Evolutionary conservation across 2,329 filamentous ascomycete species (phyloP), one percentile per base, ranked within the genome.

Genomic region (Pseudogymnoascus sp.): DNA sequence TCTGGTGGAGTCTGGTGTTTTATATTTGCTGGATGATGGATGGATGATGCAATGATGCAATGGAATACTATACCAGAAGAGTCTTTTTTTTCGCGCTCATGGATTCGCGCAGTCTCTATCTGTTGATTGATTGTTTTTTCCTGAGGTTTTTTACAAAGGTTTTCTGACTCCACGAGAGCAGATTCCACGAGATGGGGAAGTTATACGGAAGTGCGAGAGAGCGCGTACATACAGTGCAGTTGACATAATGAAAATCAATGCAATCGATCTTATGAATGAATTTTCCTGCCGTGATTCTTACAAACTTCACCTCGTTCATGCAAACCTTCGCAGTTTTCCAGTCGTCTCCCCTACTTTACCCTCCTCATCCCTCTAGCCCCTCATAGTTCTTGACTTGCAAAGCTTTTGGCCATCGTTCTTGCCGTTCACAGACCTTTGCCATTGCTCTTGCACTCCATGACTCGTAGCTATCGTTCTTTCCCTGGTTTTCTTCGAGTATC

Each of bases 21-120:
- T 58, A 21, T 28, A 34, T 58, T 13, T 59, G 37, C 41, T 28
- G 41, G 21, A 12, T 48, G 41, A 48, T 48, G 41, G 41, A 48
- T 48, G 41, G 21, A 48, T 48, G 41, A 48, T 48, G 23, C 13
- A n/a, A 48, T 48, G 41, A 30, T 48, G 41, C 23, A 18, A 48
- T 28, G 41, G 41, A 3, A 28, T 28, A 48, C 41, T 28, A 48
- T 48, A 48, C 41, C 23, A 48, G 41, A 48, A 48, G 41, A 28
- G 3, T 7, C 18, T 48, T 48, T 28, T 21, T 30, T n/a, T n/a
- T n/a, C 19, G 38, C 38, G 38, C 38, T 41, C 19, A 41, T 41
- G 19, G n/a, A 41, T 41, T 41, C 18, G 38, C 38, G 38, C 38
- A n/a, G n/a, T 21, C 13, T 41, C 23, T 41, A 41, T 41, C 5